Conservation (phyloP, 2,329 filamentous ascomycete genomes). For the Trichoderma atroviride region DNA sequence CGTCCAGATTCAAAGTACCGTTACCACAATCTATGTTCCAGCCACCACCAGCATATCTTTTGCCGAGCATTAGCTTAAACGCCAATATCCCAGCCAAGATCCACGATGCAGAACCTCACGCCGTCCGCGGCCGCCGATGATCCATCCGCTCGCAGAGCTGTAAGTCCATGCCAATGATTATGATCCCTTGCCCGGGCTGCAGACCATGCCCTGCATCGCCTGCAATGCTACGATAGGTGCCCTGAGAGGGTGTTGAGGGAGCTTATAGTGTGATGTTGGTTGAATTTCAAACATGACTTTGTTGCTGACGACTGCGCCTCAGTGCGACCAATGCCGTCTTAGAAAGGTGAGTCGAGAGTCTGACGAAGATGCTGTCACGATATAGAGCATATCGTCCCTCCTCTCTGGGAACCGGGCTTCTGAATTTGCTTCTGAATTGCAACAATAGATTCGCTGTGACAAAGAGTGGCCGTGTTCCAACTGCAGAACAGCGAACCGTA, state of each 20-base stretch:
- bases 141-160: constrained; percentile 40
- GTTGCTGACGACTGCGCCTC: neutral
- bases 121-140: constrained; percentile 43
- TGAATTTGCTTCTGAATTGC: neutral
- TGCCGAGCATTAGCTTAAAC: neutral
- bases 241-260: neutral
- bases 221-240: neutral
- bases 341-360: constrained; percentile 42
- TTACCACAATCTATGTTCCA: neutral
- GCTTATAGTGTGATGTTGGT: neutral
- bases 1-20: neutral
- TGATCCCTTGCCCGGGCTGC: neutral
- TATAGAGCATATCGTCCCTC: neutral
- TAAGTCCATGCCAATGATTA: constrained; percentile 35
- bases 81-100: neutral
- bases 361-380: neutral
- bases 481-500: constrained; percentile 55
- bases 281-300: neutral
- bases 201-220: neutral
- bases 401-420: neutral
- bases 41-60: neutral
- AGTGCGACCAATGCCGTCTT: constrained; percentile 52
- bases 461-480: constrained; percentile 62
- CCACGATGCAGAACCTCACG: constrained; percentile 25
- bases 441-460: constrained; percentile 58